Evolutionary conservation across 163 green algal species (phyloP).

Genomic region (Smithsoniella earleae): DNA sequence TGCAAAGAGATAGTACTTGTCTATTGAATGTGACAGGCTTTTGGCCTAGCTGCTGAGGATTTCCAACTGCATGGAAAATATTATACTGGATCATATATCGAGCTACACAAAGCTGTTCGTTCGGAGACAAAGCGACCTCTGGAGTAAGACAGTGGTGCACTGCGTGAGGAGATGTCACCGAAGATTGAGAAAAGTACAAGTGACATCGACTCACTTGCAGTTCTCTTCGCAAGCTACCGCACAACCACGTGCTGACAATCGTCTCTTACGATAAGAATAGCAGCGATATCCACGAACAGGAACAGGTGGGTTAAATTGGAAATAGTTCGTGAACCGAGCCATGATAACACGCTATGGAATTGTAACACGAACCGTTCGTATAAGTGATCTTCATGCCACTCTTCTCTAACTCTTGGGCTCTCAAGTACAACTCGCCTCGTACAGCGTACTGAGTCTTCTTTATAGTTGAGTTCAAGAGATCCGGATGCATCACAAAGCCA

Average conservation of each 20-base stretch:
- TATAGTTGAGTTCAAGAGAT: slow-evolving; percentile 70
- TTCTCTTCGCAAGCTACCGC: neutral
- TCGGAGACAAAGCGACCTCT: too few relatives aligned
- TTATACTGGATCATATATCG: too few relatives aligned
- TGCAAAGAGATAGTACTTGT: slow-evolving; percentile 64
- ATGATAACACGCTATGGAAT: neutral
- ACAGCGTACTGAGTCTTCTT: slow-evolving; percentile 77
- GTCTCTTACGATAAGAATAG: neutral
- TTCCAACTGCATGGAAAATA: slow-evolving; percentile 49
- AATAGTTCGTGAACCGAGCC: neutral
- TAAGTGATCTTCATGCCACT: slow-evolving; percentile 79
- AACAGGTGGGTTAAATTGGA: neutral
- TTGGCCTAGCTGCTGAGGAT: slow-evolving; percentile 60
- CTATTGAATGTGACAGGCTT: slow-evolving; percentile 61
- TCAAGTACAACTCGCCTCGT: slow-evolving; percentile 77
- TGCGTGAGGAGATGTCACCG: too few relatives aligned
- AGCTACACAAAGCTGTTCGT: too few relatives aligned
- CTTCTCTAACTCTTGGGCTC: slow-evolving; percentile 62
- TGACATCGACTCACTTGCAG: neutral
- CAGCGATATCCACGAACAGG: neutral
- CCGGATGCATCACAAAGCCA: slow-evolving; percentile 65
- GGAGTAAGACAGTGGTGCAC: too few relatives aligned
- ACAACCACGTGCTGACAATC: neutral
- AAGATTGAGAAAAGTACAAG: too few relatives aligned
- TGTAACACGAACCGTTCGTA: slow-evolving; percentile 62